Conservation (phyloP, 306 rosid species). For the Gastrolobium bilobum region DNA sequence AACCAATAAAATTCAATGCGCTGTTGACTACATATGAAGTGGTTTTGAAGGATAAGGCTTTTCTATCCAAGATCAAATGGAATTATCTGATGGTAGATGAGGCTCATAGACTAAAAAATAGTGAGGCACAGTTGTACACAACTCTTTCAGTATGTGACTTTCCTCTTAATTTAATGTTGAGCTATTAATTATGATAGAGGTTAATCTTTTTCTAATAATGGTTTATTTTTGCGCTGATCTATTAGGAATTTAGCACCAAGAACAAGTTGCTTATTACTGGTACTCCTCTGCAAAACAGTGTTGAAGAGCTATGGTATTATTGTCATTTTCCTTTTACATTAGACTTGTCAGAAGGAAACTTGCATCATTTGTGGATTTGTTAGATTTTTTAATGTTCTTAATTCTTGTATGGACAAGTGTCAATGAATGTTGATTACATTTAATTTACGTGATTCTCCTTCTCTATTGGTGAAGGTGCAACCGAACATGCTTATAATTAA, state of each 20-base stretch:
- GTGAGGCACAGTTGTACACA: conserved; percentile 98
- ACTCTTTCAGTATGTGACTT: conserved; percentile 80
- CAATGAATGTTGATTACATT: neutral
- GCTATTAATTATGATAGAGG: conserved; percentile 27
- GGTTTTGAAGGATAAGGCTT: conserved; percentile 91
- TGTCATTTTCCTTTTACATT: conserved; percentile 30
- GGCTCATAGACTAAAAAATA: conserved; percentile 98
- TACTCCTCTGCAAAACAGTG: conserved; percentile 96
- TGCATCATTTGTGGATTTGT: conserved; percentile 14
- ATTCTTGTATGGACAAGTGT: neutral
- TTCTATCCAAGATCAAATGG: conserved; percentile 96
- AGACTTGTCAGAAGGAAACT: conserved; percentile 26
- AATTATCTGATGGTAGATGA: conserved; percentile 98
- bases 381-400: conserved; percentile 7
- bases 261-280: conserved; percentile 98
- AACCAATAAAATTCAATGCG: conserved; percentile 85
- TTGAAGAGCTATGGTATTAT: conserved; percentile 96
- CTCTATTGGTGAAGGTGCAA: conserved; percentile 1
- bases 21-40: conserved; percentile 97
- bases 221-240: conserved; percentile 35
- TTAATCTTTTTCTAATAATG: conserved; percentile 30
- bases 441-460: neutral
- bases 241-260: conserved; percentile 98
- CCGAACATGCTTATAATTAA: conserved; percentile 22
- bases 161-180: conserved; percentile 35